Evolutionary conservation across 2,329 filamentous ascomycete species (phyloP).

Genomic region (Aspergillus ustus): DNA sequence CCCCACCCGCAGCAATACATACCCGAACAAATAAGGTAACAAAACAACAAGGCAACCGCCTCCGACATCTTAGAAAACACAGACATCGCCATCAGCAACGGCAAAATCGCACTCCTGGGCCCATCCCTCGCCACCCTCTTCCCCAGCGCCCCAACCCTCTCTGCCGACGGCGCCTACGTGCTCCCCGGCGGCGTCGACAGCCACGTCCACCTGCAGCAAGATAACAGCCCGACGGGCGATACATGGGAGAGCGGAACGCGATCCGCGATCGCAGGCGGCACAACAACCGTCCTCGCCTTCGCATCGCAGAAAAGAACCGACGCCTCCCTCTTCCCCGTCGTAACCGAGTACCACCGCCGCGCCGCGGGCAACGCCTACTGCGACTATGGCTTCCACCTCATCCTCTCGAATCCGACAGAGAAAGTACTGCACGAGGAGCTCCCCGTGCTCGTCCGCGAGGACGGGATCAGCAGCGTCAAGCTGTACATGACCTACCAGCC

Average conservation of each 20-base stretch:
- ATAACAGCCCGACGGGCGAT: conserved; percentile 45
- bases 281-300: conserved; percentile 63
- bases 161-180: conserved; percentile 25
- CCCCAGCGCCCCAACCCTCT: conserved; percentile 16
- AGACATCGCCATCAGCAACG: conserved; percentile 54
- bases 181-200: conserved; percentile 53
- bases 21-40: background rate
- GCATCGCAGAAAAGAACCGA: conserved; percentile 58
- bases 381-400: conserved; percentile 60
- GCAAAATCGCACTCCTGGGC: conserved; percentile 54
- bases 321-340: conserved; percentile 50
- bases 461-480: conserved; percentile 51
- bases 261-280: conserved; percentile 53
- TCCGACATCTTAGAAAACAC: conserved; percentile 51
- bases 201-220: conserved; percentile 56
- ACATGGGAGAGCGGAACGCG: conserved; percentile 56
- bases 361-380: conserved; percentile 55
- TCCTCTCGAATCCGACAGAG: conserved; percentile 39
- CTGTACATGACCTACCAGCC: conserved; percentile 55
- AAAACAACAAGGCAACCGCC: conserved; percentile 55
- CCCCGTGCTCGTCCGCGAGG: conserved; percentile 35
- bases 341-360: conserved; percentile 54
- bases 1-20: background rate
- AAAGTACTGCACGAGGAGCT: conserved; percentile 38
- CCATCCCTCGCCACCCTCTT: conserved; percentile 36